Base-by-base conservation (phyloP, 768 basidiomycete genomes). In the Imleria badia region DNA sequence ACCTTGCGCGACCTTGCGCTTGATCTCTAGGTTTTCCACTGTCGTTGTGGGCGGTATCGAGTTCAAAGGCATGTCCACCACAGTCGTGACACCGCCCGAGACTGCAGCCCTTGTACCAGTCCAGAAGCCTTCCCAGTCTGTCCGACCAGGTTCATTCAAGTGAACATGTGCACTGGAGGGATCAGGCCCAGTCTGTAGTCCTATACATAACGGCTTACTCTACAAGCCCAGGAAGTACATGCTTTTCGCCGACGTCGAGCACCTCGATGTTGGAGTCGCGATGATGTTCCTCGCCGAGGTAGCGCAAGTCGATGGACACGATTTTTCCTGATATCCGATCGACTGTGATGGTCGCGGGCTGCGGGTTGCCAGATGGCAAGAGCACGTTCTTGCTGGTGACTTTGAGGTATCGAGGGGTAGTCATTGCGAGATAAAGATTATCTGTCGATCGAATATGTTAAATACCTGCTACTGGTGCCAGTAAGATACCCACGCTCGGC, bases 51-150 rank as follows among this genome's bases (percentile, higher is more conserved):
- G 94, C 1, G 96, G 96, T 50, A 98, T 91, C 3, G 94, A 96
- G 71, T 99, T 98, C 51, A 99, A 77, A 3, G 96, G 97, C 96
- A 98, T 99, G 73, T 98, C 97, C 31, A 98, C 87, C 20, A 98
- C 76, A 7, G 93, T 92, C 9, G 95, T 98, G n/a, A 98, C 84
- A 8, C 96, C 97, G 20, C 96, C 96, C 1, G 93, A 89, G 2
- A 86, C 84, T 2, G 96, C 96, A 19, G 96, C 96, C 51, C 78
- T 75, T 1, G 94, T 95, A n/a, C 93, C 94, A 0, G 92, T 91
- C 74, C 80, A 82, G 68, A 97, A 96, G 0, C 94, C 94, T 66
- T 97, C 94, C 94, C 94, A 97, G 54, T 88, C 85, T 3, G 91
- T 92, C 23, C 94, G 84, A 13, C 94, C 94, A 9, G 94, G 94